Percentiles rank a stretch among this genome's conserved stretches.
Conservation (phyloP, 768 basidiomycete species). For the Candolleomyces efflorescens region DNA sequence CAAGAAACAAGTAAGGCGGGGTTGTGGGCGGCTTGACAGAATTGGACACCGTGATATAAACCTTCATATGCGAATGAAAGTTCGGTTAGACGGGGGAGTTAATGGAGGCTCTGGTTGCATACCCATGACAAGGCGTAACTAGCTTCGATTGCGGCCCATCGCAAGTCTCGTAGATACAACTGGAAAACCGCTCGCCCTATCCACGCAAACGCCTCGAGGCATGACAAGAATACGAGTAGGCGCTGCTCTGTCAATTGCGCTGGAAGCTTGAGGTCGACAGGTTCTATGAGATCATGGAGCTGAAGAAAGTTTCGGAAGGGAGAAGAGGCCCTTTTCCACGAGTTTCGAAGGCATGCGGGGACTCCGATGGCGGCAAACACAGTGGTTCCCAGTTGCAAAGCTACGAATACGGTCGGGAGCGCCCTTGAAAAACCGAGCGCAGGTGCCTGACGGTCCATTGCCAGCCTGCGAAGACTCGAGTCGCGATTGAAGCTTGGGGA, state of each 20-base stretch:
- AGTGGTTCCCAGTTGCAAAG: neutral
- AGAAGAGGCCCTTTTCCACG: neutral
- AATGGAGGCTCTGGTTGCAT: no score
- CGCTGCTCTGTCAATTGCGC: slow-evolving; percentile 26
- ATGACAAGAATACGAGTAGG: slow-evolving; percentile 32
- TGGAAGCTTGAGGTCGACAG: slow-evolving; percentile 24
- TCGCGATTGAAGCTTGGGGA: neutral
- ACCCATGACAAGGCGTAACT: slow-evolving; percentile 48
- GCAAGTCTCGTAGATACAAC: slow-evolving; percentile 19
- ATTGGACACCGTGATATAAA: slow-evolving; percentile 38
- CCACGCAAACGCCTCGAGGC: slow-evolving; percentile 38
- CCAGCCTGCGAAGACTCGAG: neutral
- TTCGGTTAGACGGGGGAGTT: neutral
- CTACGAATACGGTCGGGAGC: neutral
- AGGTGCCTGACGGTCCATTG: neutral
- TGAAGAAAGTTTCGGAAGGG: slow-evolving; percentile 53
- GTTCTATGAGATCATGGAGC: slow-evolving; percentile 45
- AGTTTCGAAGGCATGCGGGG: neutral
- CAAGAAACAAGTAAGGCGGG: slow-evolving; percentile 50
- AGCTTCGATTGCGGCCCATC: slow-evolving; percentile 20
- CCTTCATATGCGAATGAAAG: slow-evolving; percentile 26
- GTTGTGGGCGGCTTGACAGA: slow-evolving; percentile 40
- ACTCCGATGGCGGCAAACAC: neutral
- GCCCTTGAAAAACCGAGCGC: neutral
- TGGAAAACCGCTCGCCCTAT: slow-evolving; percentile 37